Base-by-base conservation (phyloP, 345 rosid species). In the Limnanthes douglasii region DNA sequence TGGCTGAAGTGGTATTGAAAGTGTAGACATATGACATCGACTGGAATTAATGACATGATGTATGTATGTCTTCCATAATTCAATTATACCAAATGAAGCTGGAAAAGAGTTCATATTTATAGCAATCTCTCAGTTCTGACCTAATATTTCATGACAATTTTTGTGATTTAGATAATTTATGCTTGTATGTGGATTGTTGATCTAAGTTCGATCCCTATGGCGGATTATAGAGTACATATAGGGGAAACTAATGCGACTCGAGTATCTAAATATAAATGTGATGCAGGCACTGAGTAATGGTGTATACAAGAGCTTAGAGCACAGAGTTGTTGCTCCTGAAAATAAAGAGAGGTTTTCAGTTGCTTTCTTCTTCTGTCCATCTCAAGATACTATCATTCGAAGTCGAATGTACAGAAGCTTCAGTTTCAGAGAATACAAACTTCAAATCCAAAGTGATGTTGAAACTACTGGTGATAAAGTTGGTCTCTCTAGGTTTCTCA, bases 281-380 rank as follows among this genome's bases (percentile, higher is more conserved):
- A 1, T 8, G 21, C 32, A 80, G 90, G 92, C 78, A 20, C 13
- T 73, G 32, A 86, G 94, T 66, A 80, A 74, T 44, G 80, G 66
- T n/a, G 51, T 53, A 13, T 86, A 69, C 64, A 70, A 62, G 48
- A 80, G 94, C 42, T 53, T 64, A 5, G 55, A 61, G 23, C 96
- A 80, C 47, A 35, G 94, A 34, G 96, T 72, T 54, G 32, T 69
- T 37, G 62, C 72, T 5, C 61, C 70, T n/a, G 42, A 29, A 30
- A 47, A 47, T 18, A 44, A 31, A 0, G 95, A 73, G 43, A 73
- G 93, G 35, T 48, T 57, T 17, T 73, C 95, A 0, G 39, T 45
- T 37, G 95, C 85, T 16, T 84, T 59, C 51, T 73, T 84, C 42
- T 65, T 66, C 40, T 75, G 76, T 41, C 85, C 95, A 0, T 38